Base-by-base conservation (phyloP, 306 rosid species). In the Lathyrus tuberosus region DNA sequence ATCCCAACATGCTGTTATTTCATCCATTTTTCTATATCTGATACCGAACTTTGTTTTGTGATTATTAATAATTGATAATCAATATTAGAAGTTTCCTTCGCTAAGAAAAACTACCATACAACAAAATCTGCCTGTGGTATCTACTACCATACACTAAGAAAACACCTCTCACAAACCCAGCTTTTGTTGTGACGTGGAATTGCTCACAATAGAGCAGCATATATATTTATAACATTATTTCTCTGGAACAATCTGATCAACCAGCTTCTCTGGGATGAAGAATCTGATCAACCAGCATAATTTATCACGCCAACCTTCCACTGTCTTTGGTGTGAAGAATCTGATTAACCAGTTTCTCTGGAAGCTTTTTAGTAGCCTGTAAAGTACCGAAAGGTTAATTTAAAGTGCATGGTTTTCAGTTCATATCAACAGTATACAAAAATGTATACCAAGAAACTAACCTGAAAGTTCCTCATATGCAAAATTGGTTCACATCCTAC, bases 401-500 rank as follows among this genome's bases (percentile, higher is more conserved):
- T 4, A 76, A 67, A 35, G 26, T 40, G n/a, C 30, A 42, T 35
- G 24, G 49, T 2, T 11, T 42, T 42, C 47, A 3, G 8, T 61
- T 65, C 43, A 35, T 9, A 12, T 66, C 31, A 64, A 3, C 31
- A 70, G 70, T 6, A 5, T 15, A 13, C 43, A 43, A 48, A 54
- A 62, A 8, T 5, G 47, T 59, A 67, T 15, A 71, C 38, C 46
- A 56, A 61, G 70, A 59, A 72, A 78, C 76, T 51, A 77, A 94
- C 99, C 96, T 94, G 99, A 80, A 94, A 94, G 65, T 83, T 83
- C 83, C 99, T 91, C 99, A 94, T 94, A 81, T 94, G 97, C 91
- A 94, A 63, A 69, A 94, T 89, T 33, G 99, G 97, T 78, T 91
- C 97, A 28, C 99, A 89, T 62, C 99, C 99, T n/a, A 91, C 87